Evolutionary conservation across 1,139 yeast species (phyloP), one percentile per base, ranked within the genome.

Genomic region (Hemisphaericaspora lyxosophila): DNA sequence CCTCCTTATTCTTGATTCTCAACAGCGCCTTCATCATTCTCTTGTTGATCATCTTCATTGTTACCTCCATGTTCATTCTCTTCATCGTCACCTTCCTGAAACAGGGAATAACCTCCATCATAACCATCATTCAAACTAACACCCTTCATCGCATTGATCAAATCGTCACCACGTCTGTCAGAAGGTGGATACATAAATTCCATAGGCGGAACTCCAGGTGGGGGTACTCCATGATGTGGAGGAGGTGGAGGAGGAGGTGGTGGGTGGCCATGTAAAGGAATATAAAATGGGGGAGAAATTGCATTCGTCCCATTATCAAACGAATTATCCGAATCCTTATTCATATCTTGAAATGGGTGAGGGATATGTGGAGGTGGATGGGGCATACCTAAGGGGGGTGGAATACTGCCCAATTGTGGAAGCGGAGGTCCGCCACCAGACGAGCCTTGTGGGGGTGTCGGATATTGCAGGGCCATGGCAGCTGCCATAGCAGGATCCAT

Each of bases 401-500:
- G 41, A 9, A 24, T 11, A 15, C 14, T 18, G 7, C 12, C 20
- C 17, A 29, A 24, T 18, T 22, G 32, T 20, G 32, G 48, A 14
- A 49, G 47, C 8, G 43, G 42, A 14, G 43, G 43, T 16, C 36
- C 34, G 13, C 34, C 40, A 16, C 38, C 39, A 15, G 18, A 22
- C 4, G 40, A 40, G 9, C 33, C 31, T 34, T 40, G 45, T 24
- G 46, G 47, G 19, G 49, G 51, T 23, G 46, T 52, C 17, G 59
- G 54, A 13, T 59, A 57, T 13, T 56, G 54, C 1, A 60, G 57
- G 7, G 58, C 60, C 8, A 55, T 57, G 2, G 59, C 59, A 29
- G 53, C 47, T 31, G 67, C 58, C 47, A 55, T 49, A 11, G 59
- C 55, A n/a, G 68, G 67, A 44, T 62, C 68, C 50, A 62, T 49